Base-by-base conservation (phyloP, 345 rosid species). In the Salix exigua region DNA sequence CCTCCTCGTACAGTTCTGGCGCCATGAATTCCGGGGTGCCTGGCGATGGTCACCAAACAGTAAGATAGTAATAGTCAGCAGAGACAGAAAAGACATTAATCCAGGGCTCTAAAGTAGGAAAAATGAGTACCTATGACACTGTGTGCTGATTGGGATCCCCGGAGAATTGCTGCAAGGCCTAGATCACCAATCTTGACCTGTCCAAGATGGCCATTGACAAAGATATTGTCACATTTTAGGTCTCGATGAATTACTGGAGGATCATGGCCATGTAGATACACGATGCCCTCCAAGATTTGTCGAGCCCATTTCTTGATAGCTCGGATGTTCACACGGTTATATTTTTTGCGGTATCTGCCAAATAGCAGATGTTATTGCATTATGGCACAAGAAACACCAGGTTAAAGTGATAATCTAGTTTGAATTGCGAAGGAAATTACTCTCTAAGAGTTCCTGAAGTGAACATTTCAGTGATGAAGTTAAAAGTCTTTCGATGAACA, bases 381-480 rank as follows among this genome's bases (percentile, higher is more conserved):
- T 66, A 18, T 65, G 40, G 42, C 13, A 35, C 18, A n/a, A n/a
- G 13, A 46, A 9, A 5, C 48, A n/a, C 13, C 19, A 69, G 50
- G 33, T 40, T 44, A 23, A 6, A 40, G 37, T 13, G 2, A 40
- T 21, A 18, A 33, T 35, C 69, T 35, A 35, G 6, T 4, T 30
- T 62, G 31, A 64, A 61, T 61, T 21, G 60, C 30, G 48, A 66
- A 70, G 37, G 14, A 23, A 72, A 55, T 77, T 85, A 92, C 97
- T 86, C 88, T 81, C 97, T 80, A 66, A 92, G 92, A 73, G 89
- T 88, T 76, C 97, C 97, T 46, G 97, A 92, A 75, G 94, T 89
- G 77, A 92, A 92, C 92, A 92, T 79, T 84, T 92, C 97, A 46
- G 97, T 92, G 84, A 92, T 92, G 88, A 92, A 90, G 83, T 92